These are phyloP conservation scores for Stentor coeruleus DNA, from an alignment of 73 alveolate species.

Conservation along the genomic window DNA sequence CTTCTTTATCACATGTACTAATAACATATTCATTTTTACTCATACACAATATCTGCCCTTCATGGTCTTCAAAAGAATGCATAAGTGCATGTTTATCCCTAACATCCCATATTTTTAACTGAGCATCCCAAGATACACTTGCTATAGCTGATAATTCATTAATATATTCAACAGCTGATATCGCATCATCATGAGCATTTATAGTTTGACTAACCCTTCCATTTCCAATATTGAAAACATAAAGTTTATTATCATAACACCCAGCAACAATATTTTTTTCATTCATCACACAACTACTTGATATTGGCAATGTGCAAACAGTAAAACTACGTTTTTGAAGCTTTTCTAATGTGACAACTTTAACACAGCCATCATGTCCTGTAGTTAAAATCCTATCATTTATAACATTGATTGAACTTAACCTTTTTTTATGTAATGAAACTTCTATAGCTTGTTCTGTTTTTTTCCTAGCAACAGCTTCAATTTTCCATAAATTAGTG, in stretches of 20 bases:
- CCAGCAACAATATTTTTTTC: conserved; percentile 47
- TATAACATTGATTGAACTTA: conserved; percentile 22
- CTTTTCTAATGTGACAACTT: conserved; percentile 29
- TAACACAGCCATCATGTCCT: conserved; percentile 45
- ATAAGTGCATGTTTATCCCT: conserved; percentile 1
- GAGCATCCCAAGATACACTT: conserved; percentile 58
- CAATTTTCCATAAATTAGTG: conserved; percentile 4
- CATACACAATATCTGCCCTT: neutral
- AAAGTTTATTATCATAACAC: conserved; percentile 46
- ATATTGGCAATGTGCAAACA: conserved; percentile 36
- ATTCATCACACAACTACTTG: conserved; percentile 37
- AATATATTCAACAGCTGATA: conserved; percentile 33
- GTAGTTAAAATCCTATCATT: conserved; percentile 35
- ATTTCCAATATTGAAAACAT: conserved; percentile 42
- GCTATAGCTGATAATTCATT: conserved; percentile 24
- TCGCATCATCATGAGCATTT: conserved; percentile 42
- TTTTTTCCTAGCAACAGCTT: neutral
- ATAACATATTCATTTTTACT: neutral
- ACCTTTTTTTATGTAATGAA: conserved; percentile 24
- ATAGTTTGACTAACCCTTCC: conserved; percentile 37
- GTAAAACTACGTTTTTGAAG: conserved; percentile 38
- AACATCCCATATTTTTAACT: conserved; percentile 35
- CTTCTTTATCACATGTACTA: neutral
- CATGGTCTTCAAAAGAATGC: neutral
- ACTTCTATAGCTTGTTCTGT: conserved; percentile 14